Evolutionary conservation across 306 rosid species (phyloP).

Genomic region (Cicer pinnatifidum): DNA sequence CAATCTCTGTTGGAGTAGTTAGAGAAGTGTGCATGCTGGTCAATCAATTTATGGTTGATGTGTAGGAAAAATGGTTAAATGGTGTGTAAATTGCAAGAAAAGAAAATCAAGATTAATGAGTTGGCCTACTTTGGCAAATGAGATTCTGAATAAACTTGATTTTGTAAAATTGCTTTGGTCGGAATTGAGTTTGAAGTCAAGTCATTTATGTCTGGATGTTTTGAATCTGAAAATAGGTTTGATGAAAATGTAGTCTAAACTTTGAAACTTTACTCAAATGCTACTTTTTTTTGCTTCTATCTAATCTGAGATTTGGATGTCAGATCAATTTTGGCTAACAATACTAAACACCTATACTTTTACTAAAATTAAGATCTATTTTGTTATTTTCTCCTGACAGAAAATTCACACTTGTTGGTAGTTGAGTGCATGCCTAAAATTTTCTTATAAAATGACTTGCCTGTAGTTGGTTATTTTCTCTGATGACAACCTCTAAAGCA

Average conservation of each 20-base stretch:
- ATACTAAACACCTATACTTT: not conserved
- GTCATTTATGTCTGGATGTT: not conserved
- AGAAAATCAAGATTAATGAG: not conserved
- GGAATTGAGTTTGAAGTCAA: not conserved
- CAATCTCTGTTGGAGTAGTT: not conserved
- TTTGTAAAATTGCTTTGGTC: not conserved
- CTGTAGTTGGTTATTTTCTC: not conserved
- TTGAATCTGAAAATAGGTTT: not conserved
- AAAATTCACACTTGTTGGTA: conserved; percentile 1
- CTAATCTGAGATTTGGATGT: not conserved
- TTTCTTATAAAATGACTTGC: conserved; percentile 9
- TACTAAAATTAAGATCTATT: not conserved
- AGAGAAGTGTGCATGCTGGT: not conserved
- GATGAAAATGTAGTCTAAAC: not conserved
- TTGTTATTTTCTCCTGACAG: not conserved
- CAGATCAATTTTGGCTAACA: not conserved
- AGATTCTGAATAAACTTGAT: not conserved
- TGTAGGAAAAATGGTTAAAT: not conserved
- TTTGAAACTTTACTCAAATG: not conserved
- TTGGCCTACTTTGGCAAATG: not conserved
- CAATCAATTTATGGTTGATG: not conserved
- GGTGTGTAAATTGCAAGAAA: not conserved
- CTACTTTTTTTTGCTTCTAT: not conserved
- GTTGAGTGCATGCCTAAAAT: not conserved
- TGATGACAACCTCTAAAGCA: not conserved